Evolutionary conservation across 1,284 basidiomycete genomes (phyloP), one percentile per base, ranked within the genome.

Genomic region (Pterula multifida): DNA sequence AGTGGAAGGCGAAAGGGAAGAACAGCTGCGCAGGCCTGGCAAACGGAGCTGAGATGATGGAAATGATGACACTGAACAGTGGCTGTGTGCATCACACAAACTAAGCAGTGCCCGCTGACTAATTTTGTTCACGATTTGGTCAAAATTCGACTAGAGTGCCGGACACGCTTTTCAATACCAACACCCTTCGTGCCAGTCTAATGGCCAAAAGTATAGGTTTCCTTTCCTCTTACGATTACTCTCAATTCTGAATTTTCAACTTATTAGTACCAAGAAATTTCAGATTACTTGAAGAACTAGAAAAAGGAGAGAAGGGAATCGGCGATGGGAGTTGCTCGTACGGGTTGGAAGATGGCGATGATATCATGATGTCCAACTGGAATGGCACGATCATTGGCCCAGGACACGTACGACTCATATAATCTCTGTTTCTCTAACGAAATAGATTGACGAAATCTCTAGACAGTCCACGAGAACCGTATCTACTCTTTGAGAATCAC

Each of bases 271-370:
- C 95, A 36, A 79, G 95, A 62, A 97, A 93, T 69, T 98, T 98
- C 72, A 80, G 91, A 51, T 81, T 98, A 42, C 79, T 97, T 47
- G 93, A 97, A 67, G 94, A 98, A 73, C 86, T 98, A 57, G 95
- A 98, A 71, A 98, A 98, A 70, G 95, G 96, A 60, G 95, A 98
- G 75, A 98, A 98, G 68, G 95, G 96, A 47, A 92, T 98, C 63
- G 95, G 95, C 55, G 95, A 98, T 71, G 95, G 94, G 53, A 91
- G 87, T 32, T 96, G 92, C 71, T 94, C 90, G 26, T 98, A 98
- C 61, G 94, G 94, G 51, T 73, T 96, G 52, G 89, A 90, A 67
- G 90, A 95, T 67, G 68, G 83, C 59, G 92, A 96, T 62, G 92
- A 95, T 74, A 85, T 93, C 67, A 75, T 90, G 70, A 98, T 98